Evolutionary conservation across 1,139 yeast genomes (phyloP), one percentile per base, ranked within the genome.

Genomic region (Candida sp.): DNA sequence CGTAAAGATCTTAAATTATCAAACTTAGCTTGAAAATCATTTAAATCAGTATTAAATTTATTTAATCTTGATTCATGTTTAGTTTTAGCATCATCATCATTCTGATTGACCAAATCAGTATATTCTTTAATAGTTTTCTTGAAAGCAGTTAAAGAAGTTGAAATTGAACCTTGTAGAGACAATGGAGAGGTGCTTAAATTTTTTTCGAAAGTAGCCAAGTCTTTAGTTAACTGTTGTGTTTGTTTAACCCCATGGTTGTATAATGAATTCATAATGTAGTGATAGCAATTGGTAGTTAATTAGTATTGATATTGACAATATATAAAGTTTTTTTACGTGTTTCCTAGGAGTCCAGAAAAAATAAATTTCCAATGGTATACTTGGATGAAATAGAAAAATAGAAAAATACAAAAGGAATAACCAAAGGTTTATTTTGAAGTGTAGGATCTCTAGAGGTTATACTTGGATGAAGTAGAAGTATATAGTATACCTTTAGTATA

Each of bases 161-260:
- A 81, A 33, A 91, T 86, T 39, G 91, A 85, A n/a, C 84, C 88
- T 59, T 85, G 91, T 15, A 88, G 63, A 1, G 96, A 82, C 45
- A 86, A 69, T 9, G 95, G 95, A 1, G 93, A 79, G 5, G 81
- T 75, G 23, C 81, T 73, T 9, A 88, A 75, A 49, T 84, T 80
- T 46, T 74, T 70, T 50, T 88, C 93, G 52, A 91, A 84, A 45
- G 72, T 65, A 19, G 78, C 73, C 42, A 91, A 64, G 55, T 90
- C 97, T 50, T 78, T 79, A 48, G 82, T 78, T 44, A 91, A 66
- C 35, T 83, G 74, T 55, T 82, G 88, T 35, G 90, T 81, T 64
- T 90, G 97, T 62, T 88, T 89, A 47, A 87, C 75, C 7, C 96
- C 97, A 63, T 88, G 96, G 65, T 88, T 91, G 65, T 86, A 89